Base-by-base conservation (phyloP, 192 early-diverging fungal genomes). In the Powellomyces hirtus region DNA sequence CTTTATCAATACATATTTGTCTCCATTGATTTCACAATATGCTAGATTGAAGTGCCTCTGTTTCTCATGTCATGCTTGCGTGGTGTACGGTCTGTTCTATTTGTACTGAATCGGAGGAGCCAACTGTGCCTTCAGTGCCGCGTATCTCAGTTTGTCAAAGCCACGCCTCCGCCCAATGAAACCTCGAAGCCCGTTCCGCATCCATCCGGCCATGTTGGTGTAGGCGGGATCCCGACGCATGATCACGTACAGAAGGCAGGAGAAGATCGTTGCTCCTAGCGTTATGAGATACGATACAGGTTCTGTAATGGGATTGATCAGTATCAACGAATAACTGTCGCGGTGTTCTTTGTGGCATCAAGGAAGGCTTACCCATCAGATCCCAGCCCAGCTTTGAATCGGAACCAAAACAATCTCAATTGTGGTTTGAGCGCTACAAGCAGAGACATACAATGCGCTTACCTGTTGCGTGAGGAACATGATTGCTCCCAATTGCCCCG, bases 401-500 rank as follows among this genome's bases (percentile, higher is more conserved):
- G 36, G 33, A 42, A 42, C 10, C n/a, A n/a, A 42, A 10, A n/a
- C 10, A 24, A 11, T 18, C 24, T 11, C 10, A 22, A 10, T 36
- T 18, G 14, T 24, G 35, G 14, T 20, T 29, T 37, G 13, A 14
- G 18, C 13, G 31, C 31, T 60, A 60, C 1, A 26, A 2, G n/a
- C 18, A 60, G 36, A 1, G 33, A 16, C 0, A 13, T 20, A 16
- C 20, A 26, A 36, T 33, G 0, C 0, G 42, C 62, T 26, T 63
- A 63, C 62, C 62, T 66, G 64, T 35, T 66, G 64, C 33, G 64
- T 66, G 20, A 66, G 52, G 36, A 66, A 66, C n/a, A 66, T 38
- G 52, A 66, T 66, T 6, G 51, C 50, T 3, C 51, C 64, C n/a
- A 66, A 37, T 38, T 66, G 64, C 33, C 26, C 30, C 16, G 34